Evolutionary conservation across 495 filamentous ascomycete genomes (phyloP).

Genomic region (Hypoxylon fuscum): DNA sequence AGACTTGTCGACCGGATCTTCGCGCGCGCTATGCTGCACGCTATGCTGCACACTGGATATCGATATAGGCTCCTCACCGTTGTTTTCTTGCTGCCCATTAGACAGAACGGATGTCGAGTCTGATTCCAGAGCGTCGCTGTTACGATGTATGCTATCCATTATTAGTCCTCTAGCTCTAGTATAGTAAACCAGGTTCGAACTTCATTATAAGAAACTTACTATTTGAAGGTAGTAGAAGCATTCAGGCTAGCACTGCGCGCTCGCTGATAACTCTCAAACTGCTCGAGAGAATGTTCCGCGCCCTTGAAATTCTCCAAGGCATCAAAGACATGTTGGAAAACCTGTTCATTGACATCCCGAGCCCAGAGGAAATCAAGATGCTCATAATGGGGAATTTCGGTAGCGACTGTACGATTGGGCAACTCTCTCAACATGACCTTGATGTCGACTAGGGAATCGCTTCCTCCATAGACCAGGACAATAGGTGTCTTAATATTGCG

Average conservation of each 20-base stretch:
- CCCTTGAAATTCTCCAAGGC: constrained; percentile 75
- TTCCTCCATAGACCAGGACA: constrained; percentile 90
- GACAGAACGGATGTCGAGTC: constrained; percentile 35
- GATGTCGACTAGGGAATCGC: constrained; percentile 95
- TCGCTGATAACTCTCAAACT: constrained; percentile 58
- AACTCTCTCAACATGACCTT: constrained; percentile 88
- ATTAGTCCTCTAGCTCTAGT: constrained; percentile 16
- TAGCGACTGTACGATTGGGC: constrained; percentile 82
- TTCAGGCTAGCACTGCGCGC: constrained; percentile 49
- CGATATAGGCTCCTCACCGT: constrained; percentile 3
- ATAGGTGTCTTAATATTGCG: constrained; percentile 97
- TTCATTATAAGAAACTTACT: constrained; percentile 29
- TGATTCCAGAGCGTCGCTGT: constrained; percentile 40
- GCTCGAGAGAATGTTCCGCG: constrained; percentile 59
- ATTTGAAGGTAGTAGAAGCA: constrained; percentile 38
- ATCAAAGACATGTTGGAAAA: constrained; percentile 90
- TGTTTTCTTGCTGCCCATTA: constrained; percentile 31
- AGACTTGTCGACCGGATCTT: constrained; percentile 16
- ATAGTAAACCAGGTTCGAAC: not conserved
- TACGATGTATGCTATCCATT: constrained; percentile 26
- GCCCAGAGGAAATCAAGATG: constrained; percentile 99
- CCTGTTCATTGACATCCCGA: constrained; percentile 78
- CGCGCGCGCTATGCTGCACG: constrained; percentile 28
- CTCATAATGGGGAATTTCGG: constrained; percentile 87
- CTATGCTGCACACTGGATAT: too few species aligned